Conservation (phyloP, 2,329 filamentous ascomycete genomes). For the Zymoseptoria pseudotritici region DNA sequence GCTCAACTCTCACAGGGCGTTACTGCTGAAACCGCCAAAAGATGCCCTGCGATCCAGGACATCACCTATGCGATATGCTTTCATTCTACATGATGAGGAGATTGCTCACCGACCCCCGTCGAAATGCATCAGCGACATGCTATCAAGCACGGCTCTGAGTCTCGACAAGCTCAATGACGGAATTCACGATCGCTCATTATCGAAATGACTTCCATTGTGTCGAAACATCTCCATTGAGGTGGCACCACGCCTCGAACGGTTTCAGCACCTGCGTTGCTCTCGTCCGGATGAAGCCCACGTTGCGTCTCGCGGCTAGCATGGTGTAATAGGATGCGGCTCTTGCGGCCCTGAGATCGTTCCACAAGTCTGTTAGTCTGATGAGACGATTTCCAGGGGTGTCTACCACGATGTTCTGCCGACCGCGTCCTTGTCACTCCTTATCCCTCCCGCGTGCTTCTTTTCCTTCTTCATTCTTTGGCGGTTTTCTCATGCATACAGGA, state of each 20-base stretch:
- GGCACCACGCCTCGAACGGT: neutral
- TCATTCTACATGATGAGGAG: neutral
- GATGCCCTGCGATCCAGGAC: neutral
- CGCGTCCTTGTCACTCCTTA: neutral
- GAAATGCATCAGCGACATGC: neutral
- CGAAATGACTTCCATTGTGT: neutral
- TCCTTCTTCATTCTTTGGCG: neutral
- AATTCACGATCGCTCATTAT: neutral
- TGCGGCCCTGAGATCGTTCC: neutral
- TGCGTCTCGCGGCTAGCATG: neutral
- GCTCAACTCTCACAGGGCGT: neutral
- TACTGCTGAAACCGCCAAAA: neutral
- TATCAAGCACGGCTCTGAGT: neutral
- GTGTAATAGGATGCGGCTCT: neutral
- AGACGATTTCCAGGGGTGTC: neutral
- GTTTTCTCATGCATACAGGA: no score
- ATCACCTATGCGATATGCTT: neutral
- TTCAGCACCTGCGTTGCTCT: neutral
- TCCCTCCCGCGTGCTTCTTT: neutral
- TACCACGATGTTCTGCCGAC: neutral
- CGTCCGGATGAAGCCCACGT: neutral
- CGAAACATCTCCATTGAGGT: neutral
- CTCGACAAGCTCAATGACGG: neutral
- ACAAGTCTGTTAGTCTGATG: neutral
- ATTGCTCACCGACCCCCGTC: neutral